Conservation (phyloP, 176 grass and related monocot species). For the Triticum urartu region DNA sequence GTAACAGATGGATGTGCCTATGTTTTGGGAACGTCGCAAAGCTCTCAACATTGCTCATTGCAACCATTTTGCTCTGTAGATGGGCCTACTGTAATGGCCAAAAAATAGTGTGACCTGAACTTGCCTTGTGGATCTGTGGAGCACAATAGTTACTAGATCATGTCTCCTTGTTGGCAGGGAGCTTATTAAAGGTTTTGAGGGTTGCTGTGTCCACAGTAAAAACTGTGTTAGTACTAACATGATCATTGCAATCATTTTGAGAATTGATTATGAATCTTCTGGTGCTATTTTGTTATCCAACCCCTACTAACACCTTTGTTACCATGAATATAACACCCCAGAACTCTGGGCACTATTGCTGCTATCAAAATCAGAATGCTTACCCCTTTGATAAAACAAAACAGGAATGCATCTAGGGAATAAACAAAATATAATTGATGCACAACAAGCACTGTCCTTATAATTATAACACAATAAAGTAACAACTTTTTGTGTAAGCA, state of each 20-base stretch:
- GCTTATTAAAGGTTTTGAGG: not conserved
- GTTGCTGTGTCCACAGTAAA: not conserved
- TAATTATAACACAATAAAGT: not conserved
- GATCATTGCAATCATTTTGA: too few relatives aligned
- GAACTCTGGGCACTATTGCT: not conserved
- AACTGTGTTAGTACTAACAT: not conserved
- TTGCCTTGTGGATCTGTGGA: not conserved
- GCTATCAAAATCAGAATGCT: not conserved
- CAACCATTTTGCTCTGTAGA: not conserved
- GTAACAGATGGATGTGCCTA: not conserved
- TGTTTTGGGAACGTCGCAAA: not conserved
- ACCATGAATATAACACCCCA: not conserved
- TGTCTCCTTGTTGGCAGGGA: not conserved
- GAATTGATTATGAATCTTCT: not conserved
- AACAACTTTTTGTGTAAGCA: not conserved
- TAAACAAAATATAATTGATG: not conserved
- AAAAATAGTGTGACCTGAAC: constrained; percentile 3
- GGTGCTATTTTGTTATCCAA: not conserved
- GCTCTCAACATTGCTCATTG: not conserved
- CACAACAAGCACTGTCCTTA: not conserved
- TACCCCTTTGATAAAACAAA: not conserved
- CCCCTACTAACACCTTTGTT: not conserved
- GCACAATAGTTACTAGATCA: not conserved
- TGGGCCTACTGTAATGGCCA: not conserved
- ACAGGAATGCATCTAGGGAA: not conserved